Percentiles rank a stretch among this genome's conserved stretches.
These are phyloP conservation scores for Dothidotthia symphoricarpi DNA, from an alignment of 2,329 filamentous ascomycete genomes.

Conservation along the genomic window DNA sequence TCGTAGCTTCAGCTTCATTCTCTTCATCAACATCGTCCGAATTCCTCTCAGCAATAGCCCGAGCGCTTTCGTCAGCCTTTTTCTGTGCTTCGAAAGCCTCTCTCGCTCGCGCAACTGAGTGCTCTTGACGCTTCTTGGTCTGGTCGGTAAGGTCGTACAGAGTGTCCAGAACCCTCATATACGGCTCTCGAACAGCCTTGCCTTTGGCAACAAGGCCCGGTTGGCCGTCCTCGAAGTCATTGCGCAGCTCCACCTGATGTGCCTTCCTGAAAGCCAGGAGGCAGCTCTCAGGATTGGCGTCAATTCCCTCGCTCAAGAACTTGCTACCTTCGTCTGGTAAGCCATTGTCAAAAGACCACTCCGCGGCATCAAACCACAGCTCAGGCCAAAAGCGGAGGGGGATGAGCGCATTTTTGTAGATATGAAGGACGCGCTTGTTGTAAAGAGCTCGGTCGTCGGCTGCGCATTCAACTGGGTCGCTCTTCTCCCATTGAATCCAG, in stretches of 20 bases:
- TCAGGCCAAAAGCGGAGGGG: conserved; percentile 91
- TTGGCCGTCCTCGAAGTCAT: conserved; percentile 73
- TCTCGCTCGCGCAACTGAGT: conserved; percentile 56
- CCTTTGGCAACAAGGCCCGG: conserved; percentile 64
- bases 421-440: conserved; percentile 78
- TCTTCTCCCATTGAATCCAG: conserved; percentile 95
- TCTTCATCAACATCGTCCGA: conserved; percentile 55
- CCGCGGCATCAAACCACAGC: conserved; percentile 91
- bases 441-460: conserved; percentile 74
- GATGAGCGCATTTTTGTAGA: conserved; percentile 93
- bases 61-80: conserved; percentile 43
- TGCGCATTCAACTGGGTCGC: conserved; percentile 82
- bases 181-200: conserved; percentile 75
- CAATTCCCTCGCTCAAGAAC: conserved; percentile 77
- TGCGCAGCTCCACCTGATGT: conserved; percentile 78
- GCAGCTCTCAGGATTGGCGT: conserved; percentile 90
- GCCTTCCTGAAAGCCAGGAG: conserved; percentile 85
- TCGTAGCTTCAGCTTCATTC: conserved; percentile 47
- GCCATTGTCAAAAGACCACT: conserved; percentile 83
- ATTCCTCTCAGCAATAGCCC: conserved; percentile 40
- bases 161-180: conserved; percentile 76
- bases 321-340: conserved; percentile 70
- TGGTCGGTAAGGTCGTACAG: conserved; percentile 85
- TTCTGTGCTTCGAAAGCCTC: conserved; percentile 53
- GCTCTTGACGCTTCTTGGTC: conserved; percentile 63